These are phyloP conservation scores for Colletotrichum ledebouriae DNA, from an alignment of 2,329 filamentous ascomycete species.

Conservation along the genomic window DNA sequence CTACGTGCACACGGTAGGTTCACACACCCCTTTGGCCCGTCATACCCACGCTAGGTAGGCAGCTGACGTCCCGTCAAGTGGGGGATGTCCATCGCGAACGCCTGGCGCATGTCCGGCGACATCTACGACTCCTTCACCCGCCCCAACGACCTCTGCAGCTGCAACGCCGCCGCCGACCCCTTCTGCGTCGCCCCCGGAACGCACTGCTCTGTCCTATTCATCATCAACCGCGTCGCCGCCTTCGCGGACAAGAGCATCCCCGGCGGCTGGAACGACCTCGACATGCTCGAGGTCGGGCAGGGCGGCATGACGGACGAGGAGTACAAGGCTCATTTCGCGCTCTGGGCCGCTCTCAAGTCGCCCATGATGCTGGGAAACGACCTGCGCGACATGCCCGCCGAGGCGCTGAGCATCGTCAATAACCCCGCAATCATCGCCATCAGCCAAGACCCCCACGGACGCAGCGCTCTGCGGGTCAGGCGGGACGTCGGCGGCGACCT, in stretches of 20 bases:
- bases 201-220: conserved; percentile 48
- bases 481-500: conserved; percentile 54
- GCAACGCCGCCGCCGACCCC: conserved; percentile 47
- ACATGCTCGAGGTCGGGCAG: conserved; percentile 58
- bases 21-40: not conserved
- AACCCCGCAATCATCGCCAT: conserved; percentile 48
- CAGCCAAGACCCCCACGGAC: conserved; percentile 53
- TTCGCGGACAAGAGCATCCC: conserved; percentile 42
- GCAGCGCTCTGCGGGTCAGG: conserved; percentile 46
- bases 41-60: conserved; percentile 16
- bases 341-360: conserved; percentile 62
- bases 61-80: conserved; percentile 39
- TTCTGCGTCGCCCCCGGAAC: conserved; percentile 45
- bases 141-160: conserved; percentile 50
- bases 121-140: conserved; percentile 52
- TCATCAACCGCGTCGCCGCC: conserved; percentile 46
- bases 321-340: conserved; percentile 59
- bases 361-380: conserved; percentile 59
- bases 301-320: conserved; percentile 54
- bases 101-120: conserved; percentile 53
- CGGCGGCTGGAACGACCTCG: conserved; percentile 52
- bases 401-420: conserved; percentile 44
- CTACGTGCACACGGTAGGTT: conserved; percentile 43
- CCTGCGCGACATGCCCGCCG: conserved; percentile 47
- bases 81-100: conserved; percentile 49